A percentile compares a stretch with the other conserved stretches of the same genome.
These are phyloP conservation scores for Begonia loranthoides DNA, from an alignment of 306 rosid species.

Conservation along the genomic window DNA sequence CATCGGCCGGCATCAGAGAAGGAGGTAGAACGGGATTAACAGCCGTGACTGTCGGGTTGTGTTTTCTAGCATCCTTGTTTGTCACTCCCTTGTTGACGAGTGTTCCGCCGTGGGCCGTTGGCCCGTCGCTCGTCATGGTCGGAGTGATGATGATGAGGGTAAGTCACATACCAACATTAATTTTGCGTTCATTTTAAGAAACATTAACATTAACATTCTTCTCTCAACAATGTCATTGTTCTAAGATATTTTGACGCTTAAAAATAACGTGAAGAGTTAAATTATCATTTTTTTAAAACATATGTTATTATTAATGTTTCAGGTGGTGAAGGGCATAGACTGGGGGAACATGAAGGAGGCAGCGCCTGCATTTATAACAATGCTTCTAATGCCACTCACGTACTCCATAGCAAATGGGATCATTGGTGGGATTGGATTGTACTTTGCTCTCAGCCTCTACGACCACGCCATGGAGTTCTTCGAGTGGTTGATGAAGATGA, in stretches of 20 bases:
- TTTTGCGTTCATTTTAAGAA: too few species aligned
- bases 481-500: constrained; percentile 56
- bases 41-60: constrained; percentile 47
- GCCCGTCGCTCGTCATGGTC: constrained; percentile 81
- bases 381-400: constrained; percentile 80
- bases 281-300: too few species aligned
- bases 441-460: constrained; percentile 48
- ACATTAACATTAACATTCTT: too few species aligned
- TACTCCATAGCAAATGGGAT: constrained; percentile 87
- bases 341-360: constrained; percentile 60
- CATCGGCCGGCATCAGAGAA: constrained; percentile 71
- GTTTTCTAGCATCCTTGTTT: constrained; percentile 58
- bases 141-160: constrained; percentile 89
- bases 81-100: constrained; percentile 64
- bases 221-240: too few species aligned
- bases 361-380: constrained; percentile 67
- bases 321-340: constrained; percentile 73
- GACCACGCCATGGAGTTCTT: constrained; percentile 21
- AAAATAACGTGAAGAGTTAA: too few species aligned
- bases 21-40: constrained; percentile 89
- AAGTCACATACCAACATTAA: too few species aligned
- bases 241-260: too few species aligned
- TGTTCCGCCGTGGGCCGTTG: constrained; percentile 95
- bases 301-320: too few species aligned
- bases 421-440: constrained; percentile 68